Evolutionary conservation across 2,329 filamentous ascomycete genomes (phyloP).

Genomic region (Mariannaea sp.): DNA sequence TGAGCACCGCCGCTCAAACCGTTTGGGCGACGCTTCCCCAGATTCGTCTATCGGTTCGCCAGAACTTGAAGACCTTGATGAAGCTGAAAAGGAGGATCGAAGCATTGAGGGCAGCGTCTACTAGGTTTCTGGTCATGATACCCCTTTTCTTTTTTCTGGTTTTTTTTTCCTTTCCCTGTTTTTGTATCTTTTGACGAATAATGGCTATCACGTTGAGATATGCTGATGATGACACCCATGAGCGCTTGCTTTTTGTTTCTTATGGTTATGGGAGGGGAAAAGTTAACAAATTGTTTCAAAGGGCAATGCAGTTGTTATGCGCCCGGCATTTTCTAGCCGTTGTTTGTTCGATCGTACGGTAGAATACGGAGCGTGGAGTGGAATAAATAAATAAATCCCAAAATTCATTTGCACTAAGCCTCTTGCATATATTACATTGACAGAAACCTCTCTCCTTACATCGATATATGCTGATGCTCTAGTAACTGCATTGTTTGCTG

Average conservation of each 20-base stretch:
- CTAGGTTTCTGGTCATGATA: conserved; percentile 7
- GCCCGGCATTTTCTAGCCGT: no score
- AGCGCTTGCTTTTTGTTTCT: conserved; percentile 20
- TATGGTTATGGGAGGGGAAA: conserved; percentile 1
- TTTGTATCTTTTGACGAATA: conserved; percentile 19
- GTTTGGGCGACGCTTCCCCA: conserved; percentile 34
- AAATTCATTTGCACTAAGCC: no score
- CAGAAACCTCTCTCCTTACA: no score
- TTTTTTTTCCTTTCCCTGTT: conserved; percentile 1
- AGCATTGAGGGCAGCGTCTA: conserved; percentile 36
- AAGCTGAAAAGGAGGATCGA: conserved; percentile 32
- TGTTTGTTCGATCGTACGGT: no score
- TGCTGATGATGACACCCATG: conserved; percentile 24
- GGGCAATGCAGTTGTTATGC: no score
- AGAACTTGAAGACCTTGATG: conserved; percentile 32
- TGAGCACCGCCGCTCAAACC: conserved; percentile 30
- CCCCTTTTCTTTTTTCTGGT: no score
- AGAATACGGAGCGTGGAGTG: no score
- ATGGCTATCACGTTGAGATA: conserved; percentile 12
- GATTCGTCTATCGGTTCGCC: conserved; percentile 30
- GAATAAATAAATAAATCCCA: no score
- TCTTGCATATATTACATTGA: no score
- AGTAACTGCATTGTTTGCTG: no score
- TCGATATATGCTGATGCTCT: no score
- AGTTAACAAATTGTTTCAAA: neutral